phyloP scores from a whole-genome alignment of 1,139 yeast genomes.

The Sugiyamaella xylanicola region DNA sequence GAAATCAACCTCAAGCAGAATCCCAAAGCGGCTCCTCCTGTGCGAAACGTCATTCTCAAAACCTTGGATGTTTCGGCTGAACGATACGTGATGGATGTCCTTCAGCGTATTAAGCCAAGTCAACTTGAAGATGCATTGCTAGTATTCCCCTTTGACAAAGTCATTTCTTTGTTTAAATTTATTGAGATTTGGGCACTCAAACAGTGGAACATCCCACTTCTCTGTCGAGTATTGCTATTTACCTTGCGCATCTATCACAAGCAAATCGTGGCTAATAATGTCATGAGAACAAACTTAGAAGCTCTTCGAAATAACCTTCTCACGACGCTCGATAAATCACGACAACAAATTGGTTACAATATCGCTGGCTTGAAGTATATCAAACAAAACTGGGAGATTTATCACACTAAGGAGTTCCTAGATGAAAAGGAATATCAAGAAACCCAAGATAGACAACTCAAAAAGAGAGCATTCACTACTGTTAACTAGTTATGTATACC shows the following conservation, averaged over 20 bases:
- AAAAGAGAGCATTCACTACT: slow-evolving; percentile 63
- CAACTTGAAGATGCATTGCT: slow-evolving; percentile 91
- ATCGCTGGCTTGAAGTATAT: slow-evolving; percentile 77
- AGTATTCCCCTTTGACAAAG: slow-evolving; percentile 86
- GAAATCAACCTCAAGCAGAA: slow-evolving; percentile 46
- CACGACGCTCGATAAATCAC: slow-evolving; percentile 53
- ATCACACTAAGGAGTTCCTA: slow-evolving; percentile 71
- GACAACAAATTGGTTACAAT: slow-evolving; percentile 77
- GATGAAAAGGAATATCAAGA: slow-evolving; percentile 66
- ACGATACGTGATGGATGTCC: slow-evolving; percentile 72
- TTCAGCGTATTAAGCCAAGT: slow-evolving; percentile 71
- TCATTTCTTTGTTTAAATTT: slow-evolving; percentile 67
- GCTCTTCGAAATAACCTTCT: slow-evolving; percentile 40
- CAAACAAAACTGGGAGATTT: slow-evolving; percentile 75
- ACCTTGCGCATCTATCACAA: slow-evolving; percentile 71
- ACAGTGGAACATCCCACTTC: slow-evolving; percentile 56
- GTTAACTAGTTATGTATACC: slow-evolving; percentile 21
- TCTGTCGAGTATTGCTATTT: slow-evolving; percentile 76
- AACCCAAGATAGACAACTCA: slow-evolving; percentile 56
- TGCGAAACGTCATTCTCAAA: slow-evolving; percentile 65
- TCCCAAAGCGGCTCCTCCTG: slow-evolving; percentile 60
- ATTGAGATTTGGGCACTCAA: slow-evolving; percentile 73
- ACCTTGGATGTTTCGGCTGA: slow-evolving; percentile 75
- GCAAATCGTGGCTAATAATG: slow-evolving; percentile 53
- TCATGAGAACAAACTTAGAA: slow-evolving; percentile 44